Evolutionary conservation across 139 green algal genomes (phyloP).

Genomic region (Diplosphaera chodatii): DNA sequence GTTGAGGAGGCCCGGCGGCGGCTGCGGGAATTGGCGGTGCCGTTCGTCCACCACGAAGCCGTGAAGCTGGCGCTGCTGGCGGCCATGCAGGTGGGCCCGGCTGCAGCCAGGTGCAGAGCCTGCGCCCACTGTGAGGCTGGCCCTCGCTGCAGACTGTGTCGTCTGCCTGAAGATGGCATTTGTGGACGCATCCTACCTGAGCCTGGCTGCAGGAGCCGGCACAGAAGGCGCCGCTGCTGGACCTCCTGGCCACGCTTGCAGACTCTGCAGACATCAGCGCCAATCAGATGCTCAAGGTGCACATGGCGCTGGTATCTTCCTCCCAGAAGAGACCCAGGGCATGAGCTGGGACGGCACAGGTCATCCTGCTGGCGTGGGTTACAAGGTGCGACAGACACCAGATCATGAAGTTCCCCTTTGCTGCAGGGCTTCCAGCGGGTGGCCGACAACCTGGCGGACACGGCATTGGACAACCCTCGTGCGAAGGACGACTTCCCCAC

Average conservation of each 20-base stretch:
- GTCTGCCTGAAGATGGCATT: too few species aligned
- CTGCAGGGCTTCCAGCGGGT: slow-evolving; percentile 57
- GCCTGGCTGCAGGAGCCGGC: not conserved
- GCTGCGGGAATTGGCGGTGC: slow-evolving; percentile 44
- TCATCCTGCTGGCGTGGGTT: too few species aligned
- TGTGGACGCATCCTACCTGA: too few species aligned
- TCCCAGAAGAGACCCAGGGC: too few species aligned
- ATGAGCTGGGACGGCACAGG: too few species aligned
- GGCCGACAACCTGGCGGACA: slow-evolving; percentile 60
- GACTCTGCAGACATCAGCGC: slow-evolving; percentile 48
- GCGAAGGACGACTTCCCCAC: slow-evolving; percentile 36
- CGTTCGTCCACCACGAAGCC: slow-evolving; percentile 79
- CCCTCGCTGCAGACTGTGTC: too few species aligned
- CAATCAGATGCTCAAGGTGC: slow-evolving; percentile 65
- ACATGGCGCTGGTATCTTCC: not conserved
- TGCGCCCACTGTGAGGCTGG: too few species aligned
- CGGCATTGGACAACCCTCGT: slow-evolving; percentile 61
- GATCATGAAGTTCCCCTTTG: too few species aligned
- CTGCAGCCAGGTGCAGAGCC: too few species aligned
- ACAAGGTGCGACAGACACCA: too few species aligned
- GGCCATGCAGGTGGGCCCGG: slow-evolving; percentile 34
- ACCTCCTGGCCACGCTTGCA: slow-evolving; percentile 52
- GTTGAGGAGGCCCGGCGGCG: slow-evolving; percentile 40
- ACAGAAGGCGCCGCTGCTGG: slow-evolving; percentile 25
- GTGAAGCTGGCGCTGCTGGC: slow-evolving; percentile 60